Evolutionary conservation across 768 basidiomycete species (phyloP).

Genomic region (Serpula lacrymans): DNA sequence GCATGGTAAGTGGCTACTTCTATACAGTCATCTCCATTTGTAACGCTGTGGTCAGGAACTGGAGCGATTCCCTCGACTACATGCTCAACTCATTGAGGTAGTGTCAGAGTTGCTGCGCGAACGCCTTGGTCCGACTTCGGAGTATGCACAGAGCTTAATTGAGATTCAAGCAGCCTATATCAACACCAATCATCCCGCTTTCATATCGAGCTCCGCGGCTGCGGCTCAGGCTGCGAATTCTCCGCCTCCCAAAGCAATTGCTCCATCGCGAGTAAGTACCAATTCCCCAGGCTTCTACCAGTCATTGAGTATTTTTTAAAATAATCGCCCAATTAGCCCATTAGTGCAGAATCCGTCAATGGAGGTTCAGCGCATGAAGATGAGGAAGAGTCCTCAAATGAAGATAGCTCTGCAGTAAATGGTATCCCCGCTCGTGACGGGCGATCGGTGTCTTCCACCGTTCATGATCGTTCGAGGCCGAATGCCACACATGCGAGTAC

Average conservation of each 20-base stretch:
- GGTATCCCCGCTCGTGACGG: conserved; percentile 50
- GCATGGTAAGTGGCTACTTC: conserved; percentile 51
- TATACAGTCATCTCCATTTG: background rate
- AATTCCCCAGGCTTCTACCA: background rate
- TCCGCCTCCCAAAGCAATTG: conserved; percentile 39
- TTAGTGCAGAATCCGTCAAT: conserved; percentile 60
- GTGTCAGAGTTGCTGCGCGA: conserved; percentile 96
- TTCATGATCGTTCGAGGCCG: conserved; percentile 70
- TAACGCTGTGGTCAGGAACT: conserved; percentile 61
- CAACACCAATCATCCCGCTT: conserved; percentile 98
- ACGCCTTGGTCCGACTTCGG: conserved; percentile 91
- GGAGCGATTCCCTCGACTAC: conserved; percentile 90
- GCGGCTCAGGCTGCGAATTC: conserved; percentile 48
- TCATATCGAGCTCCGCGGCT: conserved; percentile 74
- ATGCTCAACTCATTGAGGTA: conserved; percentile 91
- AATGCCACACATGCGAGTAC: conserved; percentile 28
- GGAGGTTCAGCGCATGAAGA: conserved; percentile 50
- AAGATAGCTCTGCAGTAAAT: conserved; percentile 52
- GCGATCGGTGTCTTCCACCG: conserved; percentile 74
- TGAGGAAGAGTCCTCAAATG: conserved; percentile 62
- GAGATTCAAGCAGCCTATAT: conserved; percentile 98
- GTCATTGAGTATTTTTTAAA: conserved; percentile 14
- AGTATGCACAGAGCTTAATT: conserved; percentile 95
- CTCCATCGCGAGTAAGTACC: conserved; percentile 51
- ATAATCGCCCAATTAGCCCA: too few species aligned